Evolutionary conservation across 179 eudicot genomes (phyloP).

Genomic region (Heliamphora pulchella): DNA sequence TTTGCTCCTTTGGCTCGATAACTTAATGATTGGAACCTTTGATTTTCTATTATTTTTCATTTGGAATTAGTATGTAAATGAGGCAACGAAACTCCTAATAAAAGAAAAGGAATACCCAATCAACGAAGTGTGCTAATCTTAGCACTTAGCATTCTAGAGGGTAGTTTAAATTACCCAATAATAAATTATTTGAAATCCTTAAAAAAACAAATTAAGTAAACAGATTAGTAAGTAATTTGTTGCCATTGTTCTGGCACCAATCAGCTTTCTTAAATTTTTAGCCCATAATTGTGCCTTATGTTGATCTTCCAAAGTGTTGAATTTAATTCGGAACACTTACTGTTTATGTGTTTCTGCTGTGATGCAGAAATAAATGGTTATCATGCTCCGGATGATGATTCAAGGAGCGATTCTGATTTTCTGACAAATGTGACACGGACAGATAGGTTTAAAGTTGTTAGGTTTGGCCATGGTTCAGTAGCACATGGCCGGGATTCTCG

Average conservation of each 20-base stretch:
- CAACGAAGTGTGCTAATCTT: not conserved
- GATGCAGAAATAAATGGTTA: constrained; percentile 40
- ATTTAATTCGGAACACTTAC: not conserved
- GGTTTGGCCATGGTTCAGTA: constrained; percentile 74
- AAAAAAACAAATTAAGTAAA: not conserved
- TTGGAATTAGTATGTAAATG: not conserved
- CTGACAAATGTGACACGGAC: constrained; percentile 69
- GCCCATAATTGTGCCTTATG: not conserved
- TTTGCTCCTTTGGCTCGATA: not conserved
- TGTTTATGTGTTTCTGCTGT: constrained; percentile 8
- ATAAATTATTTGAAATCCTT: not conserved
- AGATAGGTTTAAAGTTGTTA: constrained; percentile 34
- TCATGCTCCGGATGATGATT: constrained; percentile 45
- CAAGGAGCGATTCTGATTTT: constrained; percentile 60
- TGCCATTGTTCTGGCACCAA: not conserved
- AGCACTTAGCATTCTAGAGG: not conserved
- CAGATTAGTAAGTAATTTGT: not conserved
- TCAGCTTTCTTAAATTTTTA: not conserved
- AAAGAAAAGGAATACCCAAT: not conserved
- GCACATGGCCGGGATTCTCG: constrained; percentile 81
- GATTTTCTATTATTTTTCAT: no score
- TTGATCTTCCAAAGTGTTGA: not conserved
- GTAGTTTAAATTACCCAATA: not conserved
- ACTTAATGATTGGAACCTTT: not conserved
- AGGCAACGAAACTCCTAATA: not conserved